Conservation (phyloP, 2,329 filamentous ascomycete genomes). For the Calycina marina region DNA sequence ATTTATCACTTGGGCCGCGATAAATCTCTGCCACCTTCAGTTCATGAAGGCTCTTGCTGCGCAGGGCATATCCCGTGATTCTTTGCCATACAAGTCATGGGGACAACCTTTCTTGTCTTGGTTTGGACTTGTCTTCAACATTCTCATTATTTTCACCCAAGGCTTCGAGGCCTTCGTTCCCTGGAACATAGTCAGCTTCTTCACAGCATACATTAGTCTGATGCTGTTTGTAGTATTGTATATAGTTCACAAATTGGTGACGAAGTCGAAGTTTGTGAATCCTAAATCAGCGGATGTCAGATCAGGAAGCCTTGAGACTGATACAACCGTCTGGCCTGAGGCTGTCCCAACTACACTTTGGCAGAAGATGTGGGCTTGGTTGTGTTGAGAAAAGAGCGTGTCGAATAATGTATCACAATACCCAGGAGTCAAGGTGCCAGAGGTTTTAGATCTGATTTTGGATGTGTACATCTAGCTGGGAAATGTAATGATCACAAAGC, state of each 20-base stretch:
- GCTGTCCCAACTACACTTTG: constrained; percentile 13
- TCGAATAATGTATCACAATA: not conserved
- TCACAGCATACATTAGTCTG: constrained; percentile 48
- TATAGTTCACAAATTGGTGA: constrained; percentile 40
- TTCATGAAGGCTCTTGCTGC: constrained; percentile 46
- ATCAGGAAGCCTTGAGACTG: constrained; percentile 24
- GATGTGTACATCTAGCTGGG: too few relatives aligned
- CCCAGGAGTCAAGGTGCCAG: too few relatives aligned
- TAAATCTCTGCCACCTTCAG: constrained; percentile 46
- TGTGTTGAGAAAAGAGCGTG: constrained; percentile 1
- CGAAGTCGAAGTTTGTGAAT: constrained; percentile 24
- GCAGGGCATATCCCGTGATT: constrained; percentile 40
- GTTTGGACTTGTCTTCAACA: constrained; percentile 51
- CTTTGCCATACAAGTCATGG: constrained; percentile 45
- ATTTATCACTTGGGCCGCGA: constrained; percentile 57
- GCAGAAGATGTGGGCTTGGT: constrained; percentile 16
- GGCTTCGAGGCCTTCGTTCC: constrained; percentile 55
- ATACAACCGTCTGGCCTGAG: constrained; percentile 24
- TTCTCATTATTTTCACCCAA: constrained; percentile 50
- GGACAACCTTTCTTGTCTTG: constrained; percentile 49
- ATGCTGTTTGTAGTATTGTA: constrained; percentile 48
- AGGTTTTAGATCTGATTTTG: too few relatives aligned
- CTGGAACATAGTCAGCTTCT: constrained; percentile 47
- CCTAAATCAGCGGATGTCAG: constrained; percentile 28
- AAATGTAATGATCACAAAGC: too few relatives aligned